Evolutionary conservation across 345 rosid species (phyloP), one percentile per base, ranked within the genome.

Genomic region (Turnera subulata): DNA sequence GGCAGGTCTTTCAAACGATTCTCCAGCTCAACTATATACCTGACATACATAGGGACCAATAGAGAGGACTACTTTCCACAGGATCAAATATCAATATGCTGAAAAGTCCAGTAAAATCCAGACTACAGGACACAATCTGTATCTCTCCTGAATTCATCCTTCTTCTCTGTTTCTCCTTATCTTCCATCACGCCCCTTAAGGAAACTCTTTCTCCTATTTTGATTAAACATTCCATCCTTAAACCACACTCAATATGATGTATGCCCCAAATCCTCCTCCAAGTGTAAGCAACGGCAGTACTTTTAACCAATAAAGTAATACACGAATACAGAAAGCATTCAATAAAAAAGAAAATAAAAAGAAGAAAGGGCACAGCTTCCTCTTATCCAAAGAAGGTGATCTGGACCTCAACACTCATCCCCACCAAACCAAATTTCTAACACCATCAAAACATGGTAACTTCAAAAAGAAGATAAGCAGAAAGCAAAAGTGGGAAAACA

Each of bases 381-480:
- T 20, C 1, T 26, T 15, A 11, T 21, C 29, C 3, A 17, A 11
- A 11, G 40, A 38, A 25, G n/a, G n/a, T n/a, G n/a, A 39, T 25
- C 23, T n/a, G 18, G 33, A 29, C 13, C 45, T n/a, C 22, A 58
- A 5, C 11, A 13, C 46, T 26, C 59, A 29, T 19, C 48, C 59
- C 53, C 57, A 70, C 43, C 64, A 46, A 62, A 64, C 70, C 63
- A 26, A 29, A 54, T 50, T 3, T 29, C 35, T 29, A 29, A 29
- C 8, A 29, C 35, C 50, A 63, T 61, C 54, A 47, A 39, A 29
- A 53, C 20, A 61, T 39, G 44, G 65, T 55, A 65, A 56, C 82
- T 73, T 76, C 37, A 53, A 56, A 45, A 37, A 40, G 50, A 76
- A 81, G 75, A 55, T 33, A 71, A 58, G 21, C 35, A 12, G n/a